These are phyloP conservation scores for Cystobasidium pallidum DNA, from an alignment of 1,284 basidiomycete genomes.

Conservation along the genomic window DNA sequence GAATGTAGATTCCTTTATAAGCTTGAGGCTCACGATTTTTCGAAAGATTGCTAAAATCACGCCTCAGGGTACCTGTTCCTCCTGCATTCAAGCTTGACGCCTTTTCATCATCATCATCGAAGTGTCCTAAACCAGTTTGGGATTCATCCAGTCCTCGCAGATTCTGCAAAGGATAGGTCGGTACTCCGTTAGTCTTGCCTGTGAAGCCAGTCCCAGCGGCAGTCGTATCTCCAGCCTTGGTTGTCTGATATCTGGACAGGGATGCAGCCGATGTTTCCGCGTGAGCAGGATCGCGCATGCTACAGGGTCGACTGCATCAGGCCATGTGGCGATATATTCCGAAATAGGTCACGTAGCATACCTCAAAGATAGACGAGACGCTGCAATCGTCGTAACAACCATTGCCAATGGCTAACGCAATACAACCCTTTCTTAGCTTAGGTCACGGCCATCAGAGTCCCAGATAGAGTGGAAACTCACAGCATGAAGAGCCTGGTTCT, in stretches of 20 bases:
- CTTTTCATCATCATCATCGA: slow-evolving; percentile 9
- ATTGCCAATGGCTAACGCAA: slow-evolving; percentile 5
- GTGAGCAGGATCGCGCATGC: slow-evolving; percentile 19
- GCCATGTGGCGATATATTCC: neutral
- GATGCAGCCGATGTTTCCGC: neutral
- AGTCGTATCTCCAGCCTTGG: slow-evolving; percentile 1
- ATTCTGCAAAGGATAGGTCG: slow-evolving; percentile 13
- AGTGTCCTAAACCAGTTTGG: neutral
- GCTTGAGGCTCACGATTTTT: neutral
- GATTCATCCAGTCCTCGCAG: neutral
- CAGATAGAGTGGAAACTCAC: neutral
- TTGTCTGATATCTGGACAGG: slow-evolving; percentile 1
- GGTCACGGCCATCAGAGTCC: too few relatives aligned
- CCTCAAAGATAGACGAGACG: slow-evolving; percentile 16
- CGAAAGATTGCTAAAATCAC: neutral
- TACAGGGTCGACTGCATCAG: neutral
- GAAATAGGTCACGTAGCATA: neutral
- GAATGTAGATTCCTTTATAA: slow-evolving; percentile 1
- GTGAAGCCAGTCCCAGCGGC: neutral
- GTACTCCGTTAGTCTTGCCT: neutral
- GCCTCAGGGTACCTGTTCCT: neutral
- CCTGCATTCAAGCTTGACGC: too few relatives aligned
- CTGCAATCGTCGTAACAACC: slow-evolving; percentile 9
- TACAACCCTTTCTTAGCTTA: neutral
- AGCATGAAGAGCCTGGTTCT: slow-evolving; percentile 33